Percentiles rank a stretch among this genome's conserved stretches.
These are phyloP conservation scores for Anthracocystis panici-leucophaei DNA, from an alignment of 1,284 basidiomycete genomes.

Conservation along the genomic window DNA sequence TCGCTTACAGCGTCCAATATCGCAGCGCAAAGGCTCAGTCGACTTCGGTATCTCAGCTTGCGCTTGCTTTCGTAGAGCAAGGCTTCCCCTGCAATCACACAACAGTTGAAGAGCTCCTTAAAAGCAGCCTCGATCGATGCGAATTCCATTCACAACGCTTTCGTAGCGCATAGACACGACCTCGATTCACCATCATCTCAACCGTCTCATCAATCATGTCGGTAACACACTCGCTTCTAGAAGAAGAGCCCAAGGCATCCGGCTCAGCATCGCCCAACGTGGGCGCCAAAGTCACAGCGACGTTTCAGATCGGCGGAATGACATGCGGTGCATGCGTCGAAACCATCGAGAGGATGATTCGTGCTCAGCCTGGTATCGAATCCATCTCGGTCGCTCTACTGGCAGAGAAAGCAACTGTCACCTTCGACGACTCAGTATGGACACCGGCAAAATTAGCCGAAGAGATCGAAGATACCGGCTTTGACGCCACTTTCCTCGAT, in stretches of 20 bases:
- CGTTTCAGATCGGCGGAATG: slow-evolving; percentile 88
- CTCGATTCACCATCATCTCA: neutral
- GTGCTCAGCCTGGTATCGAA: slow-evolving; percentile 83
- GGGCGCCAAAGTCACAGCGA: slow-evolving; percentile 67
- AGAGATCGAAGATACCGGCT: slow-evolving; percentile 92
- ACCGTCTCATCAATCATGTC: slow-evolving; percentile 15
- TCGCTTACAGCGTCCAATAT: neutral
- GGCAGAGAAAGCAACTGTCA: slow-evolving; percentile 89
- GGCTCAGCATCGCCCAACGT: slow-evolving; percentile 6
- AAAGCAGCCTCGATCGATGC: neutral
- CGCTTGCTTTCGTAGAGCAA: too few species aligned
- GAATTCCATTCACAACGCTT: neutral
- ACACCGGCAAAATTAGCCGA: slow-evolving; percentile 76
- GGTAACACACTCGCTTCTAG: slow-evolving; percentile 21
- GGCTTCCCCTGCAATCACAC: too few species aligned
- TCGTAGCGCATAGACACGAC: neutral
- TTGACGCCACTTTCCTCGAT: slow-evolving; percentile 76
- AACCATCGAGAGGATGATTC: slow-evolving; percentile 92
- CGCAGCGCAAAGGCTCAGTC: slow-evolving; percentile 2
- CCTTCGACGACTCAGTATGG: slow-evolving; percentile 87
- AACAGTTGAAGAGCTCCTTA: neutral
- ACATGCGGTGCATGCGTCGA: slow-evolving; percentile 90
- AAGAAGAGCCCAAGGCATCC: slow-evolving; percentile 24
- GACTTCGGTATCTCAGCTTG: neutral
- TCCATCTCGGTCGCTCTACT: slow-evolving; percentile 92